A percentile compares a stretch with the other conserved stretches of the same genome.
These are phyloP conservation scores for Penicillium fuscoglaucum DNA, from an alignment of 2,329 filamentous ascomycete species.

Conservation along the genomic window DNA sequence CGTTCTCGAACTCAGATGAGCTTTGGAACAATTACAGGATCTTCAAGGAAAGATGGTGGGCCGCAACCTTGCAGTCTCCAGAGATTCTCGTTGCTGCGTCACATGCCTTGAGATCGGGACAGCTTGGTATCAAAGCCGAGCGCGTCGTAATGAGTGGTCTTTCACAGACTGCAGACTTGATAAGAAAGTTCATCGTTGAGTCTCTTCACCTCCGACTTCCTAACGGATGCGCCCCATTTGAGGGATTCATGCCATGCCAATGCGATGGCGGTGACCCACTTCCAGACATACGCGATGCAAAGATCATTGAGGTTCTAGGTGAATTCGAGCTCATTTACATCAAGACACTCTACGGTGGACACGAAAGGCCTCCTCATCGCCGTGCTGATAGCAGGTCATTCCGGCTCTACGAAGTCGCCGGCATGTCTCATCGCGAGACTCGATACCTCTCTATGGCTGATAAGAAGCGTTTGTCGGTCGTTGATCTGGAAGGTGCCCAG, in stretches of 20 bases:
- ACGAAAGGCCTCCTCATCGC: neutral
- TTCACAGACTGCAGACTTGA: slow-evolving; percentile 3
- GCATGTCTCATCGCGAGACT: slow-evolving; percentile 5
- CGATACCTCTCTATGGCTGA: slow-evolving; percentile 2
- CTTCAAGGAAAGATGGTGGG: slow-evolving; percentile 4
- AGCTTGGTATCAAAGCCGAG: neutral
- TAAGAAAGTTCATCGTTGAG: slow-evolving; percentile 4
- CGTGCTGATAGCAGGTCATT: neutral
- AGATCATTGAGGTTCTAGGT: slow-evolving; percentile 2
- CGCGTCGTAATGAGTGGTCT: neutral
- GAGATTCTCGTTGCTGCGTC: slow-evolving; percentile 5
- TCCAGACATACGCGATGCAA: neutral
- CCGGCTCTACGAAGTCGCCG: slow-evolving; percentile 6
- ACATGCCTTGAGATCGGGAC: neutral
- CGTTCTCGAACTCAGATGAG: neutral
- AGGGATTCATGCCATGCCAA: slow-evolving; percentile 7
- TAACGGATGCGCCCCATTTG: neutral
- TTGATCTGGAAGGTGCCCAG: neutral
- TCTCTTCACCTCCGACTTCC: neutral
- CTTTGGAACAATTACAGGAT: slow-evolving; percentile 1
- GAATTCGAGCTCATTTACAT: neutral
- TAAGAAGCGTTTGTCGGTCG: neutral
- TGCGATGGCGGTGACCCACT: neutral
- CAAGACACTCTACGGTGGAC: neutral
- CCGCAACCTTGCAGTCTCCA: neutral